These are phyloP conservation scores for Aaosphaeria arxii DNA, from an alignment of 2,329 filamentous ascomycete genomes.

Conservation along the genomic window DNA sequence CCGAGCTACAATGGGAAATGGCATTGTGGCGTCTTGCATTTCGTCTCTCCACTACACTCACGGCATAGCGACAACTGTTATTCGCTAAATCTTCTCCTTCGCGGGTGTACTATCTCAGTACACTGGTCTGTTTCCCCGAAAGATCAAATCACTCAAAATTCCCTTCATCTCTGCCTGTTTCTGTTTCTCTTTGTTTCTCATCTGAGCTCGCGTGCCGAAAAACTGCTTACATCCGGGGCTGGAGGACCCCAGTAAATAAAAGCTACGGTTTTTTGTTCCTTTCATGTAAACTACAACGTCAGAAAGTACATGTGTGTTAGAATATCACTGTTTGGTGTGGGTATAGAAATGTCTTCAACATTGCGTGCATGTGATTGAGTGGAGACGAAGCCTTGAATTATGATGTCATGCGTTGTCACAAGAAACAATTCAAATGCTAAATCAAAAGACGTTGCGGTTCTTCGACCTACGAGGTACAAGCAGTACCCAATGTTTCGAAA, in stretches of 20 bases:
- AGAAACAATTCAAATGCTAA: too few relatives aligned
- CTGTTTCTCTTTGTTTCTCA: too few relatives aligned
- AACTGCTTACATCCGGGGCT: background rate
- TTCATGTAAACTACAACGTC: conserved; percentile 9
- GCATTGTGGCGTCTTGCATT: conserved; percentile 30
- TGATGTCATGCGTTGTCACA: too few relatives aligned
- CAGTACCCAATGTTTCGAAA: too few relatives aligned
- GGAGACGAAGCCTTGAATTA: too few relatives aligned
- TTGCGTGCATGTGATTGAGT: too few relatives aligned
- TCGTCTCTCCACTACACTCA: conserved; percentile 10
- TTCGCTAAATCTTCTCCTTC: conserved; percentile 2
- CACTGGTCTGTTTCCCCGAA: background rate
- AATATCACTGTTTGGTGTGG: background rate
- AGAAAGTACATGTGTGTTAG: conserved; percentile 3
- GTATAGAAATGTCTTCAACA: background rate
- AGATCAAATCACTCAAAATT: background rate
- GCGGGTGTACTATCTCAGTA: background rate
- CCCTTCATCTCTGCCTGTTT: too few relatives aligned
- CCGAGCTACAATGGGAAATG: conserved; percentile 14
- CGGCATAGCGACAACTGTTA: conserved; percentile 27
- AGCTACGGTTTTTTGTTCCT: conserved; percentile 8
- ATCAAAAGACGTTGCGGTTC: too few relatives aligned
- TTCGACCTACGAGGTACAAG: too few relatives aligned
- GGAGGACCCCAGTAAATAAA: conserved; percentile 14
- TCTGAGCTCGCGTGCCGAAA: conserved; percentile 1